Evolutionary conservation across 202 grass and related monocot species (phyloP).

Genomic region (Thinopyrum obtusiflorum): DNA sequence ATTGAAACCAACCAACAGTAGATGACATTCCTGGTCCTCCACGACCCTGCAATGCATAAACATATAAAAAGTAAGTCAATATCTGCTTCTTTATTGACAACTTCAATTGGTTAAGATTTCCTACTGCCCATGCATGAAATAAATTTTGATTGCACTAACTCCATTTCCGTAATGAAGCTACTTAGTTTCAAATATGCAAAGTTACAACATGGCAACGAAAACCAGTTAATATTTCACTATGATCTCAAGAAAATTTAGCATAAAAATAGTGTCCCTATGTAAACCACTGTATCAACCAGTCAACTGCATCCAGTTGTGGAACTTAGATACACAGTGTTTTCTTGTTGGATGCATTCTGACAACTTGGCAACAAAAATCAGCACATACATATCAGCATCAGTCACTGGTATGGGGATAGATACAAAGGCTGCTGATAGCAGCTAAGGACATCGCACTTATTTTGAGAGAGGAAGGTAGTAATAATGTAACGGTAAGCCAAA

Average conservation of each 20-base stretch:
- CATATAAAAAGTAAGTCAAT: slow-evolving; percentile 34
- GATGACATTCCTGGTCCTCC: slow-evolving; percentile 91
- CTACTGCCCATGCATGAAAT: slow-evolving; percentile 22
- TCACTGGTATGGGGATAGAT: slow-evolving; percentile 4
- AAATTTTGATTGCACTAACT: slow-evolving; percentile 20
- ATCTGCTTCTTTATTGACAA: slow-evolving; percentile 19
- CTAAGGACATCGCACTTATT: background rate
- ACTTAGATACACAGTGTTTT: slow-evolving; percentile 23
- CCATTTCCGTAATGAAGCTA: slow-evolving; percentile 17
- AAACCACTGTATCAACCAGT: slow-evolving; percentile 14
- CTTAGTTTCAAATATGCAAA: slow-evolving; percentile 24
- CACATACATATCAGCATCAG: slow-evolving; percentile 11
- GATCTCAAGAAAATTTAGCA: background rate
- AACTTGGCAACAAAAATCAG: slow-evolving; percentile 6
- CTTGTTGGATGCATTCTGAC: background rate
- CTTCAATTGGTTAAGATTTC: slow-evolving; percentile 18
- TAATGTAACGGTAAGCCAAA: background rate
- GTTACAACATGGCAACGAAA: background rate
- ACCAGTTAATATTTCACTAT: slow-evolving; percentile 4
- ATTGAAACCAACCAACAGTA: slow-evolving; percentile 49
- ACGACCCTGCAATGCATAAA: slow-evolving; percentile 72
- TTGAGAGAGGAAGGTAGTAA: background rate
- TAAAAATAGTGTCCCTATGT: background rate
- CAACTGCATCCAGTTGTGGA: slow-evolving; percentile 18
- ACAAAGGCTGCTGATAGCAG: slow-evolving; percentile 24